A percentile compares a stretch with the other conserved stretches of the same genome.
Evolutionary conservation across 805 yeast species (phyloP).

Genomic region (Torulaspora franciscae): DNA sequence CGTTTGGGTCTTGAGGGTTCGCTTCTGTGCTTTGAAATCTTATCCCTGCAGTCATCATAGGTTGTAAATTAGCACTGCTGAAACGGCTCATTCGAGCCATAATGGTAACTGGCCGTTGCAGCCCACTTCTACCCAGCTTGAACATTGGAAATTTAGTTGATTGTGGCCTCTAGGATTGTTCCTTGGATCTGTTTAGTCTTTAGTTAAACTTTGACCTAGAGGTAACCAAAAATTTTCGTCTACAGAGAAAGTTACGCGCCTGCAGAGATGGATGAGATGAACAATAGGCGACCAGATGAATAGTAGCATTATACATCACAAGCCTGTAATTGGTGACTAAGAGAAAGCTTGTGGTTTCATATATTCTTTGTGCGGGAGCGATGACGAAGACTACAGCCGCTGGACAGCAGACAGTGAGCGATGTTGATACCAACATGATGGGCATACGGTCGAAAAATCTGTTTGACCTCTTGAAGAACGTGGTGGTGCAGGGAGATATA

Average conservation of each 20-base stretch:
- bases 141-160: background rate
- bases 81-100: conserved; percentile 4
- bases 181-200: background rate
- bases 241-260: conserved; percentile 1
- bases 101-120: conserved; percentile 5
- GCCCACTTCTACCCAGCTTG: conserved; percentile 1
- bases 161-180: background rate
- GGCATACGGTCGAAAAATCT: conserved; percentile 24
- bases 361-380: background rate
- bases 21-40: conserved; percentile 11
- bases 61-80: background rate
- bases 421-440: conserved; percentile 23
- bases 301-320: background rate
- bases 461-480: conserved; percentile 15
- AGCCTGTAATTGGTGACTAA: background rate
- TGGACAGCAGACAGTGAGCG: conserved; percentile 9
- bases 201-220: background rate
- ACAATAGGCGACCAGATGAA: background rate
- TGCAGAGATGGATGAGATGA: conserved; percentile 1
- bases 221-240: background rate
- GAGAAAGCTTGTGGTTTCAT: background rate
- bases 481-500: conserved; percentile 17
- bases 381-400: conserved; percentile 8
- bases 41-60: conserved; percentile 1
- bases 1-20: background rate